These are phyloP conservation scores for Alternaria sp. DNA, from an alignment of 2,329 filamentous ascomycete species.

Conservation along the genomic window DNA sequence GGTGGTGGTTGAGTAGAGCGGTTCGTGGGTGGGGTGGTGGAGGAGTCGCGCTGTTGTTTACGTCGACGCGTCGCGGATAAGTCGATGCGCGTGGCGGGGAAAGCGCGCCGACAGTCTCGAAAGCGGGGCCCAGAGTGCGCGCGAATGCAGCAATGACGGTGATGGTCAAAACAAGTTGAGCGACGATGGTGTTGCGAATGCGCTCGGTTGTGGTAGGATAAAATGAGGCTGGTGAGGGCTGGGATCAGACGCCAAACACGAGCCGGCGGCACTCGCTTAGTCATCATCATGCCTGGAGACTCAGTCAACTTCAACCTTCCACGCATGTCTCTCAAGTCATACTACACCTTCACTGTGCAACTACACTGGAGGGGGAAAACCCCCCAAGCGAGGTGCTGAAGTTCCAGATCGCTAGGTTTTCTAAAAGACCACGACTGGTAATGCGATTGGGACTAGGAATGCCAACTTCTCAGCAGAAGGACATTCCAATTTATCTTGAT, in stretches of 20 bases:
- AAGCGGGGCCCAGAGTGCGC: slow-evolving; percentile 28
- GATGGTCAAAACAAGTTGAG: slow-evolving; percentile 23
- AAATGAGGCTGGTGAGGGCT: slow-evolving; percentile 22
- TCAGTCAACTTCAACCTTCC: background rate
- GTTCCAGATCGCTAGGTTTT: no score
- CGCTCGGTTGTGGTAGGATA: slow-evolving; percentile 31
- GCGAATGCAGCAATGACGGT: slow-evolving; percentile 36
- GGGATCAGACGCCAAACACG: slow-evolving; percentile 18
- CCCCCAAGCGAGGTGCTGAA: no score
- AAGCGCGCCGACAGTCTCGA: slow-evolving; percentile 34
- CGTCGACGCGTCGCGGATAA: slow-evolving; percentile 43
- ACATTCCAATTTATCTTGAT: background rate
- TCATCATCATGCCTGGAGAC: slow-evolving; percentile 1
- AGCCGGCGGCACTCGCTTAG: slow-evolving; percentile 16
- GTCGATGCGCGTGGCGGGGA: slow-evolving; percentile 34
- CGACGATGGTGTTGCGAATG: slow-evolving; percentile 35
- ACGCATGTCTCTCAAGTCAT: background rate
- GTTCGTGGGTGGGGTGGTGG: slow-evolving; percentile 24
- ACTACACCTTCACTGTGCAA: background rate
- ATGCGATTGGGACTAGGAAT: background rate
- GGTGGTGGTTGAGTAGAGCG: slow-evolving; percentile 31
- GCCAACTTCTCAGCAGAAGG: background rate
- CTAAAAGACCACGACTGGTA: no score
- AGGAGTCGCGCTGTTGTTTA: slow-evolving; percentile 43
- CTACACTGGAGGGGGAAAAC: background rate